A percentile compares a stretch with the other conserved stretches of the same genome.
Evolutionary conservation across 208 protist genomes (phyloP).

Genomic region (Trypanosoma congolense): DNA sequence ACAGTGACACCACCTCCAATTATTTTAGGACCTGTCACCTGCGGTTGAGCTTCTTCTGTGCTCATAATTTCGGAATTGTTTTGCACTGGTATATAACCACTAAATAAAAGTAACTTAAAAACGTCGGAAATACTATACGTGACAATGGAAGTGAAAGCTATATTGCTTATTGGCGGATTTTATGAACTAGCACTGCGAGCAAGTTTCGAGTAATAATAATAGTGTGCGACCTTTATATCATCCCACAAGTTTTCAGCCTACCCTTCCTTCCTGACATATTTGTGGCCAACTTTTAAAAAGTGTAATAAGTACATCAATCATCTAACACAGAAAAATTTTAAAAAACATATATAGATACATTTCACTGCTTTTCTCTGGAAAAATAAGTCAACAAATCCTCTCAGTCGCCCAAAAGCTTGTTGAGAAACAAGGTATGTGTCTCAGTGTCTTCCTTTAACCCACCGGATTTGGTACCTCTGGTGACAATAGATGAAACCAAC

Average conservation of each 20-base stretch:
- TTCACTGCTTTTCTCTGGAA: conserved; percentile 2
- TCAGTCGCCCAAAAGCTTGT: conserved; percentile 57
- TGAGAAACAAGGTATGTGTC: conserved; percentile 77
- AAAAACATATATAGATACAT: conserved; percentile 1
- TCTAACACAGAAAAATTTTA: conserved; percentile 3
- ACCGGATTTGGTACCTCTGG: conserved; percentile 29
- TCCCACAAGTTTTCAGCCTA: too few species aligned
- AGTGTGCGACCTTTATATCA: too few species aligned
- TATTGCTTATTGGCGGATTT: too few species aligned
- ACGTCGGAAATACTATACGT: conserved; percentile 16
- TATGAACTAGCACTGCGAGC: too few species aligned
- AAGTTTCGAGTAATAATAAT: conserved; percentile 1
- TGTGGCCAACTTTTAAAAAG: too few species aligned
- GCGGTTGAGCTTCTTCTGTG: conserved; percentile 16
- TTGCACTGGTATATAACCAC: too few species aligned
- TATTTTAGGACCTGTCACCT: conserved; percentile 14
- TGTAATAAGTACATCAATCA: conserved; percentile 4
- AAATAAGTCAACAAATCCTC: conserved; percentile 10
- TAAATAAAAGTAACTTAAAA: too few species aligned
- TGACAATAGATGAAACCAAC: conserved; percentile 64
- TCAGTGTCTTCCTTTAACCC: conserved; percentile 63
- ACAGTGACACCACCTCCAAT: conserved; percentile 16
- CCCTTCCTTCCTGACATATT: too few species aligned
- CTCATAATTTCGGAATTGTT: conserved; percentile 18
- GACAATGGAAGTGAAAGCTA: conserved; percentile 7